These are phyloP conservation scores for Solanum bukasovii DNA, from an alignment of 257 asterid genomes.

Conservation along the genomic window DNA sequence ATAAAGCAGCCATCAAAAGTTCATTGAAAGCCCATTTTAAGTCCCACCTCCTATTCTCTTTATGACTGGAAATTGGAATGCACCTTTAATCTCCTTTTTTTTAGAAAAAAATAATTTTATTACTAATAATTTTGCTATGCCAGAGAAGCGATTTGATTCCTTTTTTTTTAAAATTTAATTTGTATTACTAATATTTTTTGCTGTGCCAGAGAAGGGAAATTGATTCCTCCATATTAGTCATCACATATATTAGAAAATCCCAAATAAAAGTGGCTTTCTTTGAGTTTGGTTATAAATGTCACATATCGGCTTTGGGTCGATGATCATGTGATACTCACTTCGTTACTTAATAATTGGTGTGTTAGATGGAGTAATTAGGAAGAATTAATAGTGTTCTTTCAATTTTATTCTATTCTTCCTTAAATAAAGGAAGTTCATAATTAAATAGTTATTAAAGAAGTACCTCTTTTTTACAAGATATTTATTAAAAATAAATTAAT, in stretches of 20 bases:
- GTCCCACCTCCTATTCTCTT: not conserved
- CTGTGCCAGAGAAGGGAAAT: not conserved
- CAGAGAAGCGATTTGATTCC: not conserved
- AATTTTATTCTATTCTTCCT: too few relatives aligned
- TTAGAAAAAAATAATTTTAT: not conserved
- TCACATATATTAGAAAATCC: not conserved
- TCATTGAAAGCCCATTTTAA: not conserved
- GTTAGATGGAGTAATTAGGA: too few relatives aligned
- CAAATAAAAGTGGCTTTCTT: not conserved
- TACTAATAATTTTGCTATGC: not conserved
- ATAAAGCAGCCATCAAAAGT: not conserved
- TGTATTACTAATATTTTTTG: not conserved
- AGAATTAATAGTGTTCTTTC: not conserved
- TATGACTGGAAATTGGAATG: not conserved
- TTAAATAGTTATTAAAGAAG: too few relatives aligned
- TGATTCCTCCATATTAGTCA: not conserved
- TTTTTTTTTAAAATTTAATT: not conserved
- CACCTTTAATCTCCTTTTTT: not conserved
- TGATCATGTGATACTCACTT: too few relatives aligned
- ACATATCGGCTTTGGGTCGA: not conserved
- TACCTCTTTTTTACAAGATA: too few relatives aligned
- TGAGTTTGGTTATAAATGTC: not conserved
- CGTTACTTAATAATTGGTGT: too few relatives aligned
- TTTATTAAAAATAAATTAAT: too few relatives aligned
- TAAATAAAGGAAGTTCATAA: too few relatives aligned